Percentiles rank a stretch among this genome's conserved stretches.
These are phyloP conservation scores for Tephrocybe sp. DNA, from an alignment of 768 basidiomycete species.

Conservation along the genomic window DNA sequence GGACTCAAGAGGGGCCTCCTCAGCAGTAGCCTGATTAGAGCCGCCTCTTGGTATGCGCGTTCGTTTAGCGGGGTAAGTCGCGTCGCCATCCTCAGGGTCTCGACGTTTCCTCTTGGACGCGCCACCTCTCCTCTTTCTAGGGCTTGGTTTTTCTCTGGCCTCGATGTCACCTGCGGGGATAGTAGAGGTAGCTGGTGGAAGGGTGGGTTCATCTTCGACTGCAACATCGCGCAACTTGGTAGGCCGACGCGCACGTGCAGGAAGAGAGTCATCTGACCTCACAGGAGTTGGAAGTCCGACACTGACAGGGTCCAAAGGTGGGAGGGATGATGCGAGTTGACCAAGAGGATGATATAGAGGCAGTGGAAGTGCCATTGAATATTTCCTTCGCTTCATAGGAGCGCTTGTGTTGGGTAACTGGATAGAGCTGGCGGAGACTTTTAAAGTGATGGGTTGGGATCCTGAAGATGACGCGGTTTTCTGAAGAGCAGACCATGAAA, in stretches of 20 bases:
- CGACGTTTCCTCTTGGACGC: slow-evolving; percentile 56
- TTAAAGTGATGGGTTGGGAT: slow-evolving; percentile 6
- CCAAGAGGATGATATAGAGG: slow-evolving; percentile 72
- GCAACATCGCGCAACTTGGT: slow-evolving; percentile 46
- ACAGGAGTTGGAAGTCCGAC: slow-evolving; percentile 54
- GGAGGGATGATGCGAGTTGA: slow-evolving; percentile 59
- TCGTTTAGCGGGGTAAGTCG: slow-evolving; percentile 71
- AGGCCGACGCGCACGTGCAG: slow-evolving; percentile 45
- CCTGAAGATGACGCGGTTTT: slow-evolving; percentile 11
- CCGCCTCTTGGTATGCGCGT: slow-evolving; percentile 50
- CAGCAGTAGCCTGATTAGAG: slow-evolving; percentile 25
- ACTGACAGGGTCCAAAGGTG: slow-evolving; percentile 54
- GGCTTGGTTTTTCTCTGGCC: slow-evolving; percentile 42
- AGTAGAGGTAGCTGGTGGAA: slow-evolving; percentile 23
- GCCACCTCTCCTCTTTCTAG: slow-evolving; percentile 48
- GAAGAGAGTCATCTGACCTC: slow-evolving; percentile 40
- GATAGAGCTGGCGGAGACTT: slow-evolving; percentile 6
- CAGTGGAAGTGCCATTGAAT: slow-evolving; percentile 38
- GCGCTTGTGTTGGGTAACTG: background rate
- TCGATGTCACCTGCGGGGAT: slow-evolving; percentile 36
- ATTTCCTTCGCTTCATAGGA: slow-evolving; percentile 16
- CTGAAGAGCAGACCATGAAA: slow-evolving; percentile 6
- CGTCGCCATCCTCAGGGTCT: slow-evolving; percentile 60
- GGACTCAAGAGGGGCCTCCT: slow-evolving; percentile 35
- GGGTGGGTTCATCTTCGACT: slow-evolving; percentile 33